These are phyloP conservation scores for Nematodospora valgi DNA, from an alignment of 805 yeast genomes.

Conservation along the genomic window DNA sequence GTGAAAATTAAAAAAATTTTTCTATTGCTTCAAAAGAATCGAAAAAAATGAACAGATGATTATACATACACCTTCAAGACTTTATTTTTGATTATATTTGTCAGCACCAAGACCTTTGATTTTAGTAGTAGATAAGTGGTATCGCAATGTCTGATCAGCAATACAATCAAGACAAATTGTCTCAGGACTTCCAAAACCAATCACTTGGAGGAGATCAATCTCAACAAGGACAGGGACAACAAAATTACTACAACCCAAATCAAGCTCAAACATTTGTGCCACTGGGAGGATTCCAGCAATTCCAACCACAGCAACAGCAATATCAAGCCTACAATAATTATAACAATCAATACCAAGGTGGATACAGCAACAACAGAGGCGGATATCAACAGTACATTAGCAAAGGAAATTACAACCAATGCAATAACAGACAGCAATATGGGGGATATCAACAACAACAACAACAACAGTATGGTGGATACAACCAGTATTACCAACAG, in stretches of 20 bases:
- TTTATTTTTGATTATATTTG: too few relatives aligned
- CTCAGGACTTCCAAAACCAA: slow-evolving; percentile 42
- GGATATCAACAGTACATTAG: slow-evolving; percentile 17
- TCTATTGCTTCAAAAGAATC: too few relatives aligned
- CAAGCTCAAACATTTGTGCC: slow-evolving; percentile 51
- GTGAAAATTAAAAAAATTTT: too few relatives aligned
- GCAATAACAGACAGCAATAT: slow-evolving; percentile 14
- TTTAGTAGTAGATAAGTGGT: too few relatives aligned
- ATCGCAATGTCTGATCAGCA: too few relatives aligned
- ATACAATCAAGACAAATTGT: slow-evolving; percentile 41
- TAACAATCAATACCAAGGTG: slow-evolving; percentile 15
- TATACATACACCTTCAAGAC: too few relatives aligned
- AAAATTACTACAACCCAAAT: too few relatives aligned
- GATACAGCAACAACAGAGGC: slow-evolving; percentile 12
- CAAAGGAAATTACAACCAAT: slow-evolving; percentile 23
- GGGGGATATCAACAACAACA: slow-evolving; percentile 17
- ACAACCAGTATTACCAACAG: slow-evolving; percentile 18
- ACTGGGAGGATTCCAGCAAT: slow-evolving; percentile 16
- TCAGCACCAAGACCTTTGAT: too few relatives aligned
- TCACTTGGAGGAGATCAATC: slow-evolving; percentile 26
- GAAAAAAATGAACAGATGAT: too few relatives aligned
- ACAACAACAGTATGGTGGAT: slow-evolving; percentile 16
- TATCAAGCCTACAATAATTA: slow-evolving; percentile 10
- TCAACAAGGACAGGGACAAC: slow-evolving; percentile 17
- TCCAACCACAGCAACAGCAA: slow-evolving; percentile 9